These are phyloP conservation scores for Pyricularia sp. DNA, from an alignment of 2,329 filamentous ascomycete species.

Conservation along the genomic window DNA sequence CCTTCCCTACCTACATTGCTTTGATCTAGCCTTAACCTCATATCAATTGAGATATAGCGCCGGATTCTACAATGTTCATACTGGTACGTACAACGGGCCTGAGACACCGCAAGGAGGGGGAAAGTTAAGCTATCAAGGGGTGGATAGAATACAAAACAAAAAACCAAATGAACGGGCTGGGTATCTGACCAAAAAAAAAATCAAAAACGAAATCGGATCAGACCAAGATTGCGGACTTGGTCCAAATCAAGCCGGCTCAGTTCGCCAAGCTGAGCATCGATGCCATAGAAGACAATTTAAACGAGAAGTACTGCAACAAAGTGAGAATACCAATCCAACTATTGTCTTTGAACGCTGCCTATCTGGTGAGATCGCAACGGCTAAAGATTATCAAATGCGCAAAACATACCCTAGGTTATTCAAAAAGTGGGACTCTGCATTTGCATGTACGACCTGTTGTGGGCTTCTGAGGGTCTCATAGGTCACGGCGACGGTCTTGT, in stretches of 20 bases:
- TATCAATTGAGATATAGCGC: background rate
- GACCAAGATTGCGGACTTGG: conserved; percentile 91
- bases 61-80: conserved; percentile 35
- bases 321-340: conserved; percentile 25
- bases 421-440: conserved; percentile 92
- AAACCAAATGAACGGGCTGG: background rate
- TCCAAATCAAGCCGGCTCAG: conserved; percentile 83
- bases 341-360: background rate
- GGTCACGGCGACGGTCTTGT: conserved; percentile 87
- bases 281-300: conserved; percentile 93
- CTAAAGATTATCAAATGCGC: background rate
- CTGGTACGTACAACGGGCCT: conserved; percentile 25
- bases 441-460: conserved; percentile 83
- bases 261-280: conserved; percentile 75
- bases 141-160: background rate
- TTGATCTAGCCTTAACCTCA: background rate
- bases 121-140: background rate
- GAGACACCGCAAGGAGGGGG: too few relatives aligned
- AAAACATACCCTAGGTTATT: conserved; percentile 49
- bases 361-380: background rate
- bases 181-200: background rate
- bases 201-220: conserved; percentile 23
- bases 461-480: conserved; percentile 86
- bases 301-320: conserved; percentile 93
- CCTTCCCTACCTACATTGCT: background rate